Conservation (phyloP, 108 stramenopile species). For the Hondaea fermentalgiana region DNA sequence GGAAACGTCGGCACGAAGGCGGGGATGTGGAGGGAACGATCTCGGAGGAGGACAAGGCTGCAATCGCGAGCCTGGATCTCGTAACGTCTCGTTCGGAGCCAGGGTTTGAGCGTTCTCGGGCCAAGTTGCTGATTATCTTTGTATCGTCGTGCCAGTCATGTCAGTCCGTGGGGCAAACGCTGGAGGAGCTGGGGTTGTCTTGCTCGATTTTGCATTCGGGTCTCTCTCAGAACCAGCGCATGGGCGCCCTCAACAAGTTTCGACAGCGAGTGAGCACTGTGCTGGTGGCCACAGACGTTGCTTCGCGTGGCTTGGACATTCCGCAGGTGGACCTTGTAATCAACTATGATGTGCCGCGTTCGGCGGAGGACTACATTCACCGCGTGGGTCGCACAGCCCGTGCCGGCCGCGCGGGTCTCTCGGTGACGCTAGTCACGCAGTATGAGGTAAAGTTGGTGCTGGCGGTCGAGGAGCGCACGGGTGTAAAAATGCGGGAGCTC, state of each 20-base stretch:
- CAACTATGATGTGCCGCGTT: slow-evolving; percentile 89
- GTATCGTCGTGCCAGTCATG: slow-evolving; percentile 86
- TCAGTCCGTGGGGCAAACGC: slow-evolving; percentile 74
- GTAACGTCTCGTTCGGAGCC: not conserved
- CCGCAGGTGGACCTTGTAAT: slow-evolving; percentile 90
- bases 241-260: slow-evolving; percentile 75
- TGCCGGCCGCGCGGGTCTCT: slow-evolving; percentile 12
- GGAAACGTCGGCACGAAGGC: slow-evolving; percentile 33
- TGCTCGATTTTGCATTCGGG: slow-evolving; percentile 86
- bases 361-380: slow-evolving; percentile 95
- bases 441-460: slow-evolving; percentile 48
- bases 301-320: slow-evolving; percentile 85
- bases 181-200: slow-evolving; percentile 70
- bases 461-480: slow-evolving; percentile 35
- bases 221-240: slow-evolving; percentile 73
- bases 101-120: slow-evolving; percentile 40
- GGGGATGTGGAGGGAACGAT: no score
- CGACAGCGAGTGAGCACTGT: slow-evolving; percentile 49
- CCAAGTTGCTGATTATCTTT: slow-evolving; percentile 82
- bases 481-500: slow-evolving; percentile 22
- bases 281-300: slow-evolving; percentile 97
- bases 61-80: slow-evolving; percentile 22
- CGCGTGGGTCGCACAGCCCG: slow-evolving; percentile 84
- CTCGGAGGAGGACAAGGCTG: slow-evolving; percentile 14
- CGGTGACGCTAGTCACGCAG: slow-evolving; percentile 40